A percentile compares a stretch with the other conserved stretches of the same genome.
Evolutionary conservation across 2,329 filamentous ascomycete genomes (phyloP).

Genomic region (Stagonosporopsis chrysanthemi): DNA sequence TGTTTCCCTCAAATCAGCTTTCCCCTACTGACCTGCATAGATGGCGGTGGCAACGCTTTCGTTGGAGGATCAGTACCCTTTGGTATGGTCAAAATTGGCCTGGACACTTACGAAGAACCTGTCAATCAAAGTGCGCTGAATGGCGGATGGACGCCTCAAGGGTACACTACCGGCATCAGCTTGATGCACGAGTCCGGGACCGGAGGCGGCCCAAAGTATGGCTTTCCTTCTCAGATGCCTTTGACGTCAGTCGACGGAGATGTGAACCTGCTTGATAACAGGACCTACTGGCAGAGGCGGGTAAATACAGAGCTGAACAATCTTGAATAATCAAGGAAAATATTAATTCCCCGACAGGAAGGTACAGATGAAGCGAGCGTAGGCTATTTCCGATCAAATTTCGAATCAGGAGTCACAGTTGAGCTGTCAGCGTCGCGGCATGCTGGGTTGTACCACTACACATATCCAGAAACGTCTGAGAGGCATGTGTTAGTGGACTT

Average conservation of each 20-base stretch:
- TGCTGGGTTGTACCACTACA: slow-evolving; percentile 49
- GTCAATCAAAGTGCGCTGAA: slow-evolving; percentile 49
- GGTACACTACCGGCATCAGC: slow-evolving; percentile 50
- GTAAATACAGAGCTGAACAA: slow-evolving; percentile 1
- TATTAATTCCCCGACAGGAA: slow-evolving; percentile 18
- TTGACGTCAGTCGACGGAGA: slow-evolving; percentile 48
- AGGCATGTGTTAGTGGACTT: slow-evolving; percentile 57
- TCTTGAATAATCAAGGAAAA: no score
- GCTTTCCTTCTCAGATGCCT: slow-evolving; percentile 52
- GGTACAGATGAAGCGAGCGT: slow-evolving; percentile 45
- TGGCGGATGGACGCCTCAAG: slow-evolving; percentile 52
- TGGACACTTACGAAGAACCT: slow-evolving; percentile 50
- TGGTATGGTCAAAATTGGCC: slow-evolving; percentile 52
- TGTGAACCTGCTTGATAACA: slow-evolving; percentile 55
- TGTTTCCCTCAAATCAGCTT: not conserved
- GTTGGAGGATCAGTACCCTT: slow-evolving; percentile 50
- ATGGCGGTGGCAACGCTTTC: slow-evolving; percentile 52
- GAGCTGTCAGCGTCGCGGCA: slow-evolving; percentile 50
- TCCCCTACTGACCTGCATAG: slow-evolving; percentile 25
- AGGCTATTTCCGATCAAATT: slow-evolving; percentile 47
- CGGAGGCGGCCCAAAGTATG: slow-evolving; percentile 51
- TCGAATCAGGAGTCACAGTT: slow-evolving; percentile 46
- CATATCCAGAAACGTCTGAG: slow-evolving; percentile 46
- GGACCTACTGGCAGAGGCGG: slow-evolving; percentile 52
- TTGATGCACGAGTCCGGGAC: slow-evolving; percentile 51